Evolutionary conservation across 768 basidiomycete genomes (phyloP), one percentile per base, ranked within the genome.

Genomic region (Sutorius australiensis): DNA sequence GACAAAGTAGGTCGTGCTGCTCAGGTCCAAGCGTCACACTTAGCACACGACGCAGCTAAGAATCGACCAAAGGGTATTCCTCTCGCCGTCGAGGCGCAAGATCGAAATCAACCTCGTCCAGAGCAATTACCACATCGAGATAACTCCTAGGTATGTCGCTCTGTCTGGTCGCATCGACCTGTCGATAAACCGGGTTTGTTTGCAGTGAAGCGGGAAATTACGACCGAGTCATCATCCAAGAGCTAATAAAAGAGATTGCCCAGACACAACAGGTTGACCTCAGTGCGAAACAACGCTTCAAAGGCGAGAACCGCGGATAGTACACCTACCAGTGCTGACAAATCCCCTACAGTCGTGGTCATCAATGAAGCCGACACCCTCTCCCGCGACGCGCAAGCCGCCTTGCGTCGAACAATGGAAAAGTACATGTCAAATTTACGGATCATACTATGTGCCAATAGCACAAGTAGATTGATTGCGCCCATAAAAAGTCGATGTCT

Each of bases 391-490:
- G 95, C 95, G 1, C 95, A 99, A 75, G 94, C 95, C 0, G 95
- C 95, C 8, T 80, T 99, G 32, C 86, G 95, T 63, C 80, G 95
- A 52, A 99, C 95, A 10, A 99, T 98, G 95, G 95, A 99, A 68
- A 98, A 98, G 72, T 98, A 95, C 76, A 98, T 97, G 89, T 84
- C 87, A 38, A 99, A 98, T 68, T 82, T 99, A 82, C 84, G 95
- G 28, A 87, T 99, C 63, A 95, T 99, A 60, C 79, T 99, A 0
- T 98, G 95, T 67, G 94, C 95, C 19, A 95, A 94, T 70, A 93
- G 90, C 66, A 98, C 95, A 3, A 89, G 89, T 65, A 87, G 87
- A 59, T 86, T 99, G 49, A 98, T 99, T 65, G 93, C 94, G 1
- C 97, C 95, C 5, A 99, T 99, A 66, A 88, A 90, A 68, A 92